phyloP scores from a whole-genome alignment of 129 eudicot species.

The Kitagawia praeruptora region DNA sequence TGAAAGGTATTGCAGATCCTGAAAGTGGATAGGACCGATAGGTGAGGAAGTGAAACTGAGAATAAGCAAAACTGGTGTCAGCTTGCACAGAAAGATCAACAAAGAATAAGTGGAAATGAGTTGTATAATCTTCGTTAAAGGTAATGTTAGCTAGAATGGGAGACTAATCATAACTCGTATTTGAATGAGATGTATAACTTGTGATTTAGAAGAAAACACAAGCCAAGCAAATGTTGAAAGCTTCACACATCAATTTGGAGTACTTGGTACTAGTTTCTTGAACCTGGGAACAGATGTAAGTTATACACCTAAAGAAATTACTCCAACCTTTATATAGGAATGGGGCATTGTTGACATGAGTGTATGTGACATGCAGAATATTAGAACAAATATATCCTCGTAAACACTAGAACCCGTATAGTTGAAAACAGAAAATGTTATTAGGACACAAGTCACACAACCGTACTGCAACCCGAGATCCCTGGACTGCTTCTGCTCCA shows the following conservation, averaged over 20 bases:
- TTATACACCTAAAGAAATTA: too few species aligned
- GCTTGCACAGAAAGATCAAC: neutral
- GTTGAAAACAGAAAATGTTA: conserved; percentile 13
- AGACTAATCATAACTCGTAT: too few species aligned
- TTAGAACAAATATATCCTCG: neutral
- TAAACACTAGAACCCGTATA: neutral
- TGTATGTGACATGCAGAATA: neutral
- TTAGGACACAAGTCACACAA: conserved; percentile 35
- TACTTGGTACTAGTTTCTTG: neutral
- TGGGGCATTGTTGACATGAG: too few species aligned
- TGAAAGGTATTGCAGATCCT: neutral
- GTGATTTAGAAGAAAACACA: too few species aligned
- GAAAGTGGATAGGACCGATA: neutral
- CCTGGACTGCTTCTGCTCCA: conserved; percentile 86
- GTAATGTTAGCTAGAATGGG: neutral
- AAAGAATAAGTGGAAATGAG: neutral
- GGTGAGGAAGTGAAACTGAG: too few species aligned
- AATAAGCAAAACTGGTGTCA: neutral
- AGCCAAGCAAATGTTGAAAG: neutral
- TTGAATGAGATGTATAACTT: neutral
- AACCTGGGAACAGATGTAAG: neutral
- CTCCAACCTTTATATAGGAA: too few species aligned
- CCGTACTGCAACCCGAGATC: conserved; percentile 79
- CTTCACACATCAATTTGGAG: neutral
- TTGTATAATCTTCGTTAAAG: neutral